Conservation (phyloP, 352 stramenopile genomes). For the Plasmopara viticola region DNA sequence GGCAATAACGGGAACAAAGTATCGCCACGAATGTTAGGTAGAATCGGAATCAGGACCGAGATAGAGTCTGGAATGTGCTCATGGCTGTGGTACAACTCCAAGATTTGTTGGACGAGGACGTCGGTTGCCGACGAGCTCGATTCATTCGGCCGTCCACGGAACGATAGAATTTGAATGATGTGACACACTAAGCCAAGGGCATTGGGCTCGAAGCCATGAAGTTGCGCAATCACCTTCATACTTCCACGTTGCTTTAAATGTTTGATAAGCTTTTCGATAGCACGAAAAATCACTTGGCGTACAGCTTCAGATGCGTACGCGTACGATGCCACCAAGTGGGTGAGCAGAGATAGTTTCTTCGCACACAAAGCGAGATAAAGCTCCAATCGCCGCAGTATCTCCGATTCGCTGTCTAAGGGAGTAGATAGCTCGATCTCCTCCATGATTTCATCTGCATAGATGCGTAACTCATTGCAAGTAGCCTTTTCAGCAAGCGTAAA, state of each 20-base stretch:
- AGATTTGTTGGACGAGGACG: conserved; percentile 56
- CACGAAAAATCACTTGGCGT: conserved; percentile 62
- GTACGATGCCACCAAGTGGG: conserved; percentile 55
- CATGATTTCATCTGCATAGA: conserved; percentile 39
- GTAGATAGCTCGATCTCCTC: conserved; percentile 30
- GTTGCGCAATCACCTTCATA: conserved; percentile 53
- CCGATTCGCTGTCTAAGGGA: conserved; percentile 36
- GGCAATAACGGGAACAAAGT: conserved; percentile 60
- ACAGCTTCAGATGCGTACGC: conserved; percentile 49
- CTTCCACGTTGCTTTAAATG: conserved; percentile 66
- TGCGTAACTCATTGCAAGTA: conserved; percentile 26
- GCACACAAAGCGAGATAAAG: conserved; percentile 67
- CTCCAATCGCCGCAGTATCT: conserved; percentile 66
- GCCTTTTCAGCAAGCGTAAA: conserved; percentile 22
- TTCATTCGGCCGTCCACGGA: conserved; percentile 34
- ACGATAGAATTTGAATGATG: conserved; percentile 67
- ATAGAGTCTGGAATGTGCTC: conserved; percentile 53
- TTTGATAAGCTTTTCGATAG: conserved; percentile 84
- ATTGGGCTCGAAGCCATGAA: conserved; percentile 53
- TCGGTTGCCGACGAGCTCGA: conserved; percentile 23
- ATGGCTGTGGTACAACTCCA: conserved; percentile 57
- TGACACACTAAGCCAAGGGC: conserved; percentile 67
- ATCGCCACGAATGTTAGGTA: conserved; percentile 49
- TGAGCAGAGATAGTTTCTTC: conserved; percentile 63
- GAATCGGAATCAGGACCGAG: conserved; percentile 59